Percentiles rank a stretch among this genome's conserved stretches.
phyloP scores from a whole-genome alignment of 306 rosid genomes.

The Dryas drummondii region DNA sequence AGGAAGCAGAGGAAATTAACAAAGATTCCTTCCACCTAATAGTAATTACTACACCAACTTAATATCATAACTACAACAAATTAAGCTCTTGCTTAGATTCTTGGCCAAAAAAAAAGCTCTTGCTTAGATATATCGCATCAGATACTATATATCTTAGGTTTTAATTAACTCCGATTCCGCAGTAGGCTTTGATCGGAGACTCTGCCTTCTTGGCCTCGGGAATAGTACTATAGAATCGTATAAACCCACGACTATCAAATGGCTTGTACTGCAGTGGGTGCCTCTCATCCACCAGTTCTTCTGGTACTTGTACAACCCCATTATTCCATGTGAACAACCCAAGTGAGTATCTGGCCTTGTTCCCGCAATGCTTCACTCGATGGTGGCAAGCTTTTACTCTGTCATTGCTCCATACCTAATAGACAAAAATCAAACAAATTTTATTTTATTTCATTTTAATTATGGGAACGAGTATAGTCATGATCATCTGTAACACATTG shows the following conservation, averaged over 20 bases:
- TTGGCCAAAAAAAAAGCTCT: no score
- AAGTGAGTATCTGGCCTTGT: conserved; percentile 9
- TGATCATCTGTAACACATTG: no score
- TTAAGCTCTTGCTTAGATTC: no score
- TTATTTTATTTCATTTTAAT: background rate
- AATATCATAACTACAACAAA: no score
- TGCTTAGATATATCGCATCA: no score
- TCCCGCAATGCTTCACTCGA: conserved; percentile 16
- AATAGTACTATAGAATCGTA: background rate
- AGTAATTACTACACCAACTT: no score
- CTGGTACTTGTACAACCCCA: background rate
- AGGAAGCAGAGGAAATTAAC: no score
- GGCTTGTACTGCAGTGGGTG: conserved; percentile 14
- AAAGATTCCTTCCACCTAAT: no score
- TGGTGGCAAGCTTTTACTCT: conserved; percentile 19
- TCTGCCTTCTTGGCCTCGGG: background rate
- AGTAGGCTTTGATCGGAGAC: conserved; percentile 7
- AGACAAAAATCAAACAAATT: background rate
- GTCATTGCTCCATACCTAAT: conserved; percentile 23
- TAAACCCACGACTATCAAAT: conserved; percentile 4
- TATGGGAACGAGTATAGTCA: no score
- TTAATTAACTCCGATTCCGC: background rate
- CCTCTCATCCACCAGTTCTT: conserved; percentile 1
- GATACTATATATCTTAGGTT: no score
- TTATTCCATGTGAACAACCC: conserved; percentile 18